These are phyloP conservation scores for Dryas octopetala DNA, from an alignment of 306 rosid species.

Conservation along the genomic window DNA sequence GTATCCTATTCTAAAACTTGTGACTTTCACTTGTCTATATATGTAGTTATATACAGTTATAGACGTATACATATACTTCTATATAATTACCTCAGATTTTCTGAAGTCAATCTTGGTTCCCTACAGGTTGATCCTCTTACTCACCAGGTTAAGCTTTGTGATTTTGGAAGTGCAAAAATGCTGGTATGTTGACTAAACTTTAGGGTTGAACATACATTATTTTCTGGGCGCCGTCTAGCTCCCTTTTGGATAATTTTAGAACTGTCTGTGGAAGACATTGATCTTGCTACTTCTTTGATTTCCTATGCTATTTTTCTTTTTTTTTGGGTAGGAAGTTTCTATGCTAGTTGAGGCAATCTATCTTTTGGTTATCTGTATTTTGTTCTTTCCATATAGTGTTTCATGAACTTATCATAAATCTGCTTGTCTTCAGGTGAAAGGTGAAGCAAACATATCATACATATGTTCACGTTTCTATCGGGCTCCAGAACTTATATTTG, in stretches of 20 bases:
- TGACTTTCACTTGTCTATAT: not conserved
- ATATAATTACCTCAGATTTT: not conserved
- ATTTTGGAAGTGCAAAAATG: constrained; percentile 97
- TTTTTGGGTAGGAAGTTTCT: no score
- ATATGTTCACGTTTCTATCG: constrained; percentile 96
- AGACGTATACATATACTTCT: not conserved
- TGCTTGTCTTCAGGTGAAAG: constrained; percentile 59
- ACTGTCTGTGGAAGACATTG: not conserved
- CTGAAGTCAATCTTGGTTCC: constrained; percentile 28
- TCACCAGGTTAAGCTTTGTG: constrained; percentile 94
- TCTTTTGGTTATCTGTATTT: not conserved
- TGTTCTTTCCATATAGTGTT: constrained; percentile 12
- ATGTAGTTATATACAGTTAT: not conserved
- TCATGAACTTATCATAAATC: constrained; percentile 22
- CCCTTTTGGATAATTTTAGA: not conserved
- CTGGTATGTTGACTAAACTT: constrained; percentile 56
- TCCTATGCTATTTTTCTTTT: no score
- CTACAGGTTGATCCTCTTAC: constrained; percentile 93
- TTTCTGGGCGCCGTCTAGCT: not conserved
- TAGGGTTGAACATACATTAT: not conserved
- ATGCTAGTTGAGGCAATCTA: not conserved
- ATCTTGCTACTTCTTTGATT: not conserved
- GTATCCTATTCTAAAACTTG: constrained; percentile 37
- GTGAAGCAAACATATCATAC: constrained; percentile 92
- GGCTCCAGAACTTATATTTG: constrained; percentile 96